Evolutionary conservation across 2,329 filamentous ascomycete species (phyloP).

Genomic region (Sclerotinia trifoliorum): DNA sequence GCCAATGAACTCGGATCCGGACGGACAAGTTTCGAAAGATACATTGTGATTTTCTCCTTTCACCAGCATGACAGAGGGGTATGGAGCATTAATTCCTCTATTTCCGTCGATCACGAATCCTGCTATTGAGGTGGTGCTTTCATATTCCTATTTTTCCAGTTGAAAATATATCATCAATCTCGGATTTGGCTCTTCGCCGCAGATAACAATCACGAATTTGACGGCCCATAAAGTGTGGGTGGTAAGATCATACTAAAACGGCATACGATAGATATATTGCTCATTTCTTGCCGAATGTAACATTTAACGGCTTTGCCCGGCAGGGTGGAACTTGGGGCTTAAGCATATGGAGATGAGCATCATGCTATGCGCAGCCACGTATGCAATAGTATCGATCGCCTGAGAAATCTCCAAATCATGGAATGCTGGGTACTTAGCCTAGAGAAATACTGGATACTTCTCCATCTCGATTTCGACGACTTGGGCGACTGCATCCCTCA

Average conservation of each 20-base stretch:
- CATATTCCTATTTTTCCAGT: background rate
- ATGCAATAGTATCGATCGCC: slow-evolving; percentile 7
- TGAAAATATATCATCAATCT: background rate
- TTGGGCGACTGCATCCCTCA: background rate
- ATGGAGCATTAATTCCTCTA: background rate
- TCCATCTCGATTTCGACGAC: background rate
- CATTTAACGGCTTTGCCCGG: slow-evolving; percentile 5
- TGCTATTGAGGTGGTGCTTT: background rate
- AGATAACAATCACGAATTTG: background rate
- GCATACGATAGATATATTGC: background rate
- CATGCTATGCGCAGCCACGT: slow-evolving; percentile 19
- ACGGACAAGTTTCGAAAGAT: background rate
- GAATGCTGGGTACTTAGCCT: background rate
- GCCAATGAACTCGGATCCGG: slow-evolving; percentile 14
- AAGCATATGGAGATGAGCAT: background rate
- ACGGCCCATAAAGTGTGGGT: background rate
- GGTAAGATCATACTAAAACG: background rate
- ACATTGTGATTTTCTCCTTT: background rate
- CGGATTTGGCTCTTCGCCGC: background rate
- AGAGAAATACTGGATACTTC: background rate
- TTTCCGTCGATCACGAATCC: background rate
- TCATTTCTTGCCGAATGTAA: slow-evolving; percentile 1
- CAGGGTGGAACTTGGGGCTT: slow-evolving; percentile 1
- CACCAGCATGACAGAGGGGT: slow-evolving; percentile 2
- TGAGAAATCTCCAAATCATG: background rate